Evolutionary conservation across 139 green algal species (phyloP).

Genomic region (Chlamydomonas eustigma): DNA sequence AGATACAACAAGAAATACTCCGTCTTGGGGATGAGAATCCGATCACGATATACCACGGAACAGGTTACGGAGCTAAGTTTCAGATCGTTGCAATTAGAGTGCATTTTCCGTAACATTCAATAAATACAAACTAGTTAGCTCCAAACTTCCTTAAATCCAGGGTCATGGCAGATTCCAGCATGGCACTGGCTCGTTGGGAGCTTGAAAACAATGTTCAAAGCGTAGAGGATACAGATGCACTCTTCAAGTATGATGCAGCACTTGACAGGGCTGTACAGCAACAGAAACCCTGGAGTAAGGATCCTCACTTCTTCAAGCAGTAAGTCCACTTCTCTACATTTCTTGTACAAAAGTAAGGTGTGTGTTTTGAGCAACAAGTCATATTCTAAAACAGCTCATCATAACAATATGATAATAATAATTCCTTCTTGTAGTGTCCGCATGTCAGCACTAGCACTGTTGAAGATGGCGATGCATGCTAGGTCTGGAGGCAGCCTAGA

Average conservation of each 20-base stretch:
- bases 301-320: constrained; percentile 89
- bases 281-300: constrained; percentile 80
- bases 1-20: too few species aligned
- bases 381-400: too few species aligned
- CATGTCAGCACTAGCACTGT: constrained; percentile 89
- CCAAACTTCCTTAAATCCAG: too few species aligned
- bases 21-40: too few species aligned
- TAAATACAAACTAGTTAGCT: too few species aligned
- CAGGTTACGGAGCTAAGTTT: too few species aligned
- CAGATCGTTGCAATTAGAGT: too few species aligned
- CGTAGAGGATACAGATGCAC: constrained; percentile 45
- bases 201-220: constrained; percentile 85
- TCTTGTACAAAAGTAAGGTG: too few species aligned
- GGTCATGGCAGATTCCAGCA: constrained; percentile 10
- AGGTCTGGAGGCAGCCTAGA: constrained; percentile 89
- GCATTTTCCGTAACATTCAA: too few species aligned
- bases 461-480: constrained; percentile 98
- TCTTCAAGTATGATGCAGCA: constrained; percentile 74
- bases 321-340: constrained; percentile 24
- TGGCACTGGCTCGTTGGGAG: constrained; percentile 73
- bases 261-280: constrained; percentile 59
- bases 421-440: constrained; percentile 79
- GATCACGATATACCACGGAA: too few species aligned
- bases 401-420: too few species aligned
- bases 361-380: too few species aligned